These are phyloP conservation scores for Mycosphaerella sp. DNA, from an alignment of 2,329 filamentous ascomycete species.

Conservation along the genomic window DNA sequence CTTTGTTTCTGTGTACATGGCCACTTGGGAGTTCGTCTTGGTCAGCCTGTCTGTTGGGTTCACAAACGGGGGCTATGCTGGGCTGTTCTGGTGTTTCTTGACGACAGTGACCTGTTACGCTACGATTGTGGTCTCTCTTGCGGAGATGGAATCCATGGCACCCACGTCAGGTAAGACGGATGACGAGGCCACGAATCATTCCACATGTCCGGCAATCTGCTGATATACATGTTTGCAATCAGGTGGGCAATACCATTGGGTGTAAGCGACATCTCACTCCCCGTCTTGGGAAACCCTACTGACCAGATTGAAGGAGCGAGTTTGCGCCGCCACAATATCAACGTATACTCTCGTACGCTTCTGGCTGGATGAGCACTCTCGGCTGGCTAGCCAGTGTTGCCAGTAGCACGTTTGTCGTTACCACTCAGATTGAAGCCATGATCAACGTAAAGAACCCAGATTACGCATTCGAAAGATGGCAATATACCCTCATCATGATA, in stretches of 20 bases:
- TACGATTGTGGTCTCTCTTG: slow-evolving; percentile 29
- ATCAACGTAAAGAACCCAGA: slow-evolving; percentile 32
- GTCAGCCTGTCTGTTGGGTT: slow-evolving; percentile 30
- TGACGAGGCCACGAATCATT: no score
- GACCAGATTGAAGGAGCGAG: slow-evolving; percentile 18
- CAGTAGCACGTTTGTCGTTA: slow-evolving; percentile 33
- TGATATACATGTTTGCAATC: slow-evolving; percentile 25
- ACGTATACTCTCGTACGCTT: slow-evolving; percentile 25
- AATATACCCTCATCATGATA: slow-evolving; percentile 30
- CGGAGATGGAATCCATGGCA: slow-evolving; percentile 32
- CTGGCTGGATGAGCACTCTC: slow-evolving; percentile 23
- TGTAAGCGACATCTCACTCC: slow-evolving; percentile 9
- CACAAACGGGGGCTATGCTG: slow-evolving; percentile 31
- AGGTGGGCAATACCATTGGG: slow-evolving; percentile 31
- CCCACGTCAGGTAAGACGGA: neutral
- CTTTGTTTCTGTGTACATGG: slow-evolving; percentile 33
- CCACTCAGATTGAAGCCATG: slow-evolving; percentile 35
- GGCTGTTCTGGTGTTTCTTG: slow-evolving; percentile 33
- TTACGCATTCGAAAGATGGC: slow-evolving; percentile 28
- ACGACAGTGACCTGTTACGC: slow-evolving; percentile 28
- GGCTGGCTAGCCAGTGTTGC: slow-evolving; percentile 31
- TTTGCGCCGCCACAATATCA: slow-evolving; percentile 32
- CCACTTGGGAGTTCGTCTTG: slow-evolving; percentile 30
- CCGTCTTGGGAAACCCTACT: neutral
- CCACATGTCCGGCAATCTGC: neutral